Base-by-base conservation (phyloP, 257 asterid species). In the Capsicum chinense region DNA sequence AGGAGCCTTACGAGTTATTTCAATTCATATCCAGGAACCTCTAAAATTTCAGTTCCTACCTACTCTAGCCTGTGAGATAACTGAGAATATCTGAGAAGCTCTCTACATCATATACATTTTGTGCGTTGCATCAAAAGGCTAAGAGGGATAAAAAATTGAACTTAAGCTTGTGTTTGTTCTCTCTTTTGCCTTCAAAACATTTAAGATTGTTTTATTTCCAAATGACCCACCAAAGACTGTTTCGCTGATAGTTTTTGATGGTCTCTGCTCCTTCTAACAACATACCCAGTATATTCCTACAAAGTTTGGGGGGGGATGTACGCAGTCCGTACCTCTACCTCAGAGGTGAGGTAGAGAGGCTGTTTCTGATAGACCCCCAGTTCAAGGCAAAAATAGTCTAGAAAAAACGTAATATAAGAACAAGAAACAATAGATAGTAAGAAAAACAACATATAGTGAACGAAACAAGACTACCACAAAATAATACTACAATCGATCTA, bases 231-330 rank as follows among this genome's bases (percentile, higher is more conserved):
- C 56, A n/a, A 44, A 71, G 26, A 44, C 79, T 71, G 44, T 11
- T 70, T 39, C 17, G 33, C 37, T 47, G 57, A 44, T 44, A 9
- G 79, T 71, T 37, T 44, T 71, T 71, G 79, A 70, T 71, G 79
- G 37, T 71, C 10, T 16, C 79, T 71, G 57, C 16, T 71, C 37
- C 37, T 42, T n/a, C 79, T 39, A 39, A 39, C 44, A 39, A 39
- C 44, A 39, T 39, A 39, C 44, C 44, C 44, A 39, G 44, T 39
- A 4, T 39, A 39, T 39, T 39, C 44, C 44, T 4, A 39, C 44
- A 39, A 39, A 39, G 44, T 39, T 0, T 5, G 5, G 44, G 44
- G 5, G 44, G 42, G 42, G 2, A 39, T 39, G 3, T 39, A 39
- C 44, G 4, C 44, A 39, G 44, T 39, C 44, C 44, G 42, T 39